phyloP scores from a whole-genome alignment of 192 early-diverging fungal species.

The Podila horticola region DNA sequence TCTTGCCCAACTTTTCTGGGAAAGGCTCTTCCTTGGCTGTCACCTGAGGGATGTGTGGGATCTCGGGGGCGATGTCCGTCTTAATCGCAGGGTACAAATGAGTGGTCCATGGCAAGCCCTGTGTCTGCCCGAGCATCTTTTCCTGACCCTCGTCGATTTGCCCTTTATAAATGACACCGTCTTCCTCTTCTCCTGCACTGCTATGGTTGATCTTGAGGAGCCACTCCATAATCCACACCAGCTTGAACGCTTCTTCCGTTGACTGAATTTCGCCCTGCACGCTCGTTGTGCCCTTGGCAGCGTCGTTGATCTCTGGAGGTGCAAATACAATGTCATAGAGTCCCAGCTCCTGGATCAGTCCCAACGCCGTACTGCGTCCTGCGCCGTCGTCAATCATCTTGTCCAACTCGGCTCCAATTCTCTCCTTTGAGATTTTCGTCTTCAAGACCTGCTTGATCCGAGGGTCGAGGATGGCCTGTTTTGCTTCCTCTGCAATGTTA shows the following conservation, averaged over 20 bases:
- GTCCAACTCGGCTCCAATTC: conserved; percentile 93
- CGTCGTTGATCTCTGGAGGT: conserved; percentile 44
- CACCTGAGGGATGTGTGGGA: conserved; percentile 24
- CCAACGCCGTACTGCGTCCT: conserved; percentile 46
- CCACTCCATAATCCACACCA: conserved; percentile 59
- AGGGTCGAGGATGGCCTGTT: conserved; percentile 61
- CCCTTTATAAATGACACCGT: conserved; percentile 16
- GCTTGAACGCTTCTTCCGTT: conserved; percentile 41
- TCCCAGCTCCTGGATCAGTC: conserved; percentile 49
- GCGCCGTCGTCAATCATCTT: conserved; percentile 82
- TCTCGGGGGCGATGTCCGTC: neutral
- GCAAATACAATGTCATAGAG: conserved; percentile 60
- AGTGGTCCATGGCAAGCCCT: conserved; percentile 10
- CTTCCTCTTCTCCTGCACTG: conserved; percentile 2
- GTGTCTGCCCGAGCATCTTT: conserved; percentile 13
- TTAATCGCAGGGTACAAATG: conserved; percentile 28
- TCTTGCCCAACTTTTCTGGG: conserved; percentile 38
- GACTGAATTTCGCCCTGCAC: conserved; percentile 27
- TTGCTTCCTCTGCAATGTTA: conserved; percentile 73
- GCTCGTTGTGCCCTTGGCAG: conserved; percentile 31
- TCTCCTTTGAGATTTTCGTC: conserved; percentile 90
- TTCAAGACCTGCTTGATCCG: conserved; percentile 73
- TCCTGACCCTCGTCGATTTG: conserved; percentile 38
- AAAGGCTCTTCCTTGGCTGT: conserved; percentile 38
- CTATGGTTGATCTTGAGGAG: conserved; percentile 34